Conservation (phyloP, 352 stramenopile species). For the Phytophthora sojae region DNA sequence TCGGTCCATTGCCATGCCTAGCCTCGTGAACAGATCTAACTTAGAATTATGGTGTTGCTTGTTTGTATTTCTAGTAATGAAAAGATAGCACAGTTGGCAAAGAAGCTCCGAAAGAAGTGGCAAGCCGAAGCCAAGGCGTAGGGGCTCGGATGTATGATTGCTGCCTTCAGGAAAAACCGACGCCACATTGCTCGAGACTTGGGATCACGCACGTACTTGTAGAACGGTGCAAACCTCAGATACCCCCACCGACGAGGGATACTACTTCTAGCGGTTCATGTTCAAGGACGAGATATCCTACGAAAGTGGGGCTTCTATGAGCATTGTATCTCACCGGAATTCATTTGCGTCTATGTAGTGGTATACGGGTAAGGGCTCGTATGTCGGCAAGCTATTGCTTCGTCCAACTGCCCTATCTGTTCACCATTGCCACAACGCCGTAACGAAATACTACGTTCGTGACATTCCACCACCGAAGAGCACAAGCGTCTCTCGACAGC, state of each 20-base stretch:
- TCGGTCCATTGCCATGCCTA: not conserved
- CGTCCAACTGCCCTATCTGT: not conserved
- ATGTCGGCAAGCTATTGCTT: not conserved
- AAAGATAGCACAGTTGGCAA: constrained; percentile 61
- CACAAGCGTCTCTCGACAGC: not conserved
- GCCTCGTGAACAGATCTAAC: not conserved
- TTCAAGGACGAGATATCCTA: constrained; percentile 14
- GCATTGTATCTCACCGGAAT: constrained; percentile 8
- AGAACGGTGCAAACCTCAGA: constrained; percentile 16
- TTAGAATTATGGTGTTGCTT: not conserved
- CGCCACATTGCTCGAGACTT: constrained; percentile 15
- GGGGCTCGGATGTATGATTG: constrained; percentile 14
- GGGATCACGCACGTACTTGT: constrained; percentile 11
- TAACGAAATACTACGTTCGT: constrained; percentile 25
- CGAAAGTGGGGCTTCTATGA: constrained; percentile 3
- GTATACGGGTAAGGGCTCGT: constrained; percentile 9
- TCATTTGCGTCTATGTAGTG: constrained; percentile 21
- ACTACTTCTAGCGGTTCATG: not conserved
- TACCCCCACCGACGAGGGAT: constrained; percentile 14
- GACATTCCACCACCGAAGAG: not conserved
- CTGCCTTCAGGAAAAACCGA: constrained; percentile 8
- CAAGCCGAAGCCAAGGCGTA: constrained; percentile 60
- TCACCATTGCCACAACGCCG: constrained; percentile 3
- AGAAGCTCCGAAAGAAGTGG: constrained; percentile 83
- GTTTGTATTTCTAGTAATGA: constrained; percentile 58